Base-by-base conservation (phyloP, 2,329 filamentous ascomycete species). In the Aspergillus fumigatiaffinis region DNA sequence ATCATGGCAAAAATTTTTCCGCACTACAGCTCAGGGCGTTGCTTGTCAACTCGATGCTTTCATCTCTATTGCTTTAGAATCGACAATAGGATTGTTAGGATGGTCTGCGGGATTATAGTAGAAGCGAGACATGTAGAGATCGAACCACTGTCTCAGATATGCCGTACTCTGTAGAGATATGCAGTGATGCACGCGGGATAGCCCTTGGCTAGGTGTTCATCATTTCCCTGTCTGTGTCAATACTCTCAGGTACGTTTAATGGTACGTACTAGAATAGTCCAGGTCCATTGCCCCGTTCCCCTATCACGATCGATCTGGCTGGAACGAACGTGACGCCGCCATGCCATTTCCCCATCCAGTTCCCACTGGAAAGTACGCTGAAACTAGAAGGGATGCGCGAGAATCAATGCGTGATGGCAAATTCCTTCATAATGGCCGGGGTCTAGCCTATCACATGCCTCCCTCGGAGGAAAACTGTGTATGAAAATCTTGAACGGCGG, bases 271-370 rank as follows among this genome's bases (percentile, higher is more conserved):
- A 7, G 12, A 5, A 49, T 28, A 49, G 47, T 14, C 12, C 20
- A n/a, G 23, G 12, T 25, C 47, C 28, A n/a, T 3, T 26, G 47
- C 5, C n/a, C 47, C 23, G 17, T 28, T 25, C 47, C 23, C 21
- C 47, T 55, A 51, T 35, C 53, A 55, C 35, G 25, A 55, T 55
- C 48, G 48, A 51, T 46, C 32, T 21, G 38, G 14, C 48, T 51
- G 20, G 35, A 26, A 23, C 26, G 38, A 38, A 29, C 53, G 21
- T 55, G 32, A 35, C 14, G 32, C 32, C 14, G 5, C 32, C 32
- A 7, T 35, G 32, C 6, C 32, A 35, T 35, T 35, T 7, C 6
- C 32, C 14, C 32, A 35, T 35, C 32, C 32, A 6, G 12, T 35
- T 35, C 32, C 32, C 29, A 29, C 28, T 29, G 3, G 1, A 3